Base-by-base conservation (phyloP, 768 basidiomycete genomes). In the Grammothele lineata region DNA sequence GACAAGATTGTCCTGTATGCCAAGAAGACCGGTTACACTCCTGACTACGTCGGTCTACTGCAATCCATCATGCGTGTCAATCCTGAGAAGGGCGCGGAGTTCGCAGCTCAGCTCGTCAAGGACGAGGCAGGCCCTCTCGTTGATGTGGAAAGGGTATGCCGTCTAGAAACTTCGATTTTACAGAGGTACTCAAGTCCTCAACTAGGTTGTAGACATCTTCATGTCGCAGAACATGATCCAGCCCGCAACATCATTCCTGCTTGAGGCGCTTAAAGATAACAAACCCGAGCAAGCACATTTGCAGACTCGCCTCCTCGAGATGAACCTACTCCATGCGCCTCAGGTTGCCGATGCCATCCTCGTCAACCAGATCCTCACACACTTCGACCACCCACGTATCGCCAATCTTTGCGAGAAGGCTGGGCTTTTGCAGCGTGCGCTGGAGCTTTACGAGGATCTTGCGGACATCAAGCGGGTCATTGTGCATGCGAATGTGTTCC, bases 161-260 rank as follows among this genome's bases (percentile, higher is more conserved):
- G 11, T 35, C 27, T 25, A 34, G 19, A 6, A 18, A 19, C 19
- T 34, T 36, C 37, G 14, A 4, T 7, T 27, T 23, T 14, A 33
- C 4, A 4, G 21, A 2, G 18, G 37, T 35, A 23, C 37, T 36
- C 43, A 37, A 11, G 42, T 25, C 14, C 3, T 30, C 45, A 11
- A 21, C 41, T 45, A 87, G 83, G 89, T 97, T 45, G 93, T 97
- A 50, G 96, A 99, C 60, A 96, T 98, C 59, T 98, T 99, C 75
- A 96, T 97, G 92, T 87, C 88, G 0, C 94, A 96, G 64, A 98
- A 97, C 70, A 92, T 98, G 92, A 94, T 98, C 48, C 96, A 98
- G 66, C 95, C 94, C 17, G 96, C 96, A 5, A 99, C 96, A 0
- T 94, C 92, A 1, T 98, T 99, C 84, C 72, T 98, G 39, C 71